Conservation (phyloP, 1,284 basidiomycete genomes). For the Fomitopsis palustris region DNA sequence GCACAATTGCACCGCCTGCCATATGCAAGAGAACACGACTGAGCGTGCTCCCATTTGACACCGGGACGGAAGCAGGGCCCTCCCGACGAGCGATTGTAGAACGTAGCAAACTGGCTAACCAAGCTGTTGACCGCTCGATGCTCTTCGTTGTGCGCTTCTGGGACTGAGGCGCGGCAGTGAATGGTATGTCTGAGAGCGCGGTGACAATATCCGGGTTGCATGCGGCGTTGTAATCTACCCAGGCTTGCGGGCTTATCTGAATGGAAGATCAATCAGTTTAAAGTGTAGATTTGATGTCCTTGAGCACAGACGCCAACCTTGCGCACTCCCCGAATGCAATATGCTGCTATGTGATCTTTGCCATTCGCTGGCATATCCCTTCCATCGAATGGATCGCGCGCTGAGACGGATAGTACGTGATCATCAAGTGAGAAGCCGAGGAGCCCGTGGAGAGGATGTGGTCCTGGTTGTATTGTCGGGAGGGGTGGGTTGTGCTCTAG, state of each 20-base stretch:
- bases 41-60: neutral
- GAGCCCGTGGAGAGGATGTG: conserved; percentile 53
- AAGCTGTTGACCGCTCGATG: conserved; percentile 60
- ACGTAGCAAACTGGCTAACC: conserved; percentile 54
- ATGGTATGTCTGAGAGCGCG: conserved; percentile 68
- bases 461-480: conserved; percentile 48
- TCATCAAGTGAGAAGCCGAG: conserved; percentile 47
- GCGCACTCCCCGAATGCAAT: conserved; percentile 65
- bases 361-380: conserved; percentile 70
- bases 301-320: conserved; percentile 42
- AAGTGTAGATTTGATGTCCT: neutral
- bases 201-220: conserved; percentile 70
- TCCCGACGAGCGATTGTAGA: neutral
- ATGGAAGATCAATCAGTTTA: neutral
- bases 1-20: conserved; percentile 51
- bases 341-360: conserved; percentile 49
- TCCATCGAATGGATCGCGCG: conserved; percentile 62
- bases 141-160: conserved; percentile 75
- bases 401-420: conserved; percentile 56
- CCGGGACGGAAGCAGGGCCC: neutral
- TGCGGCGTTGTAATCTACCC: conserved; percentile 45
- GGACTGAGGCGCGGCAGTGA: conserved; percentile 57
- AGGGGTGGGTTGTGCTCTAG: conserved; percentile 60
- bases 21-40: conserved; percentile 62
- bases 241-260: conserved; percentile 55